A percentile compares a stretch with the other conserved stretches of the same genome.
Conservation (phyloP, 495 filamentous ascomycete genomes). For the Trichoderma erinaceum region DNA sequence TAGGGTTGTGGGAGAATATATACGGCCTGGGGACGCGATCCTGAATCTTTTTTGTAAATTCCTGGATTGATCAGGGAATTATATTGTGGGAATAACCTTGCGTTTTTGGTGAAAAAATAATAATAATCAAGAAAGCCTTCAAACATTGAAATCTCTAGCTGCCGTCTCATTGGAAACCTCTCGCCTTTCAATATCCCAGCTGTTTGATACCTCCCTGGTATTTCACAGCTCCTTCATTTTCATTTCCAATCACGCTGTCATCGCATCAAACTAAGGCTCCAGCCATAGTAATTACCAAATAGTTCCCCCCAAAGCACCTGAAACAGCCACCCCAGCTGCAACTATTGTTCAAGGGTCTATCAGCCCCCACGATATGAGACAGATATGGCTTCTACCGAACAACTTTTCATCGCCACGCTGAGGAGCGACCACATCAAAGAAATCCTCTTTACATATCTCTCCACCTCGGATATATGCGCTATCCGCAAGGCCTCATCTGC, state of each 20-base stretch:
- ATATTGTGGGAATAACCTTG: too few relatives aligned
- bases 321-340: not conserved
- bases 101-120: too few relatives aligned
- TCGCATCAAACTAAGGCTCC: not conserved
- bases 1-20: too few relatives aligned
- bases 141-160: too few relatives aligned
- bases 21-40: too few relatives aligned
- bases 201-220: too few relatives aligned
- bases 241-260: not conserved
- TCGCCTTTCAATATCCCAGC: not conserved
- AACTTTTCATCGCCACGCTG: constrained; percentile 48
- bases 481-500: constrained; percentile 44
- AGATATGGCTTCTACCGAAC: constrained; percentile 42
- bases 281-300: not conserved
- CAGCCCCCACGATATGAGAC: constrained; percentile 34
- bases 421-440: constrained; percentile 44
- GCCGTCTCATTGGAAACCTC: not conserved
- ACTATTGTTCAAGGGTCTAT: not conserved
- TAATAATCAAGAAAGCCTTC: too few relatives aligned
- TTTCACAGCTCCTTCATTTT: not conserved
- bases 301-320: not conserved
- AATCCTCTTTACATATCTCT: constrained; percentile 43
- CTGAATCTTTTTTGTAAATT: too few relatives aligned
- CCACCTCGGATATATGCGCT: constrained; percentile 45
- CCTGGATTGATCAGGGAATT: too few relatives aligned